phyloP scores from a whole-genome alignment of 345 rosid genomes.

The Mangifera indica region DNA sequence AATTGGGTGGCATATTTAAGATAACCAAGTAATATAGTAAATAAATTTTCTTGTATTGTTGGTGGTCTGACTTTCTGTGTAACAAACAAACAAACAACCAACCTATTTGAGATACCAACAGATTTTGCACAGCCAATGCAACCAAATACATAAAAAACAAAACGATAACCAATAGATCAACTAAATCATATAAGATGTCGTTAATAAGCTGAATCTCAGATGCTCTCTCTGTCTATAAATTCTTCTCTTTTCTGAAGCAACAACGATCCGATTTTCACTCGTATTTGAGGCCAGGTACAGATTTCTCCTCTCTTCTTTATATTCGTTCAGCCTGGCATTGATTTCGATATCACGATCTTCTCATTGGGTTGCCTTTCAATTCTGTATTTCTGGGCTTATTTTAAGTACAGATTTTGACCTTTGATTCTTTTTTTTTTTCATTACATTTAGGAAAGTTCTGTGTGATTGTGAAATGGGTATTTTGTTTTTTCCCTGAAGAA shows the following conservation, averaged over 20 bases:
- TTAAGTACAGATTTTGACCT: neutral
- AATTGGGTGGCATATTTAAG: no score
- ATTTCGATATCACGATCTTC: conserved; percentile 8
- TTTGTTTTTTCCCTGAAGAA: conserved; percentile 5
- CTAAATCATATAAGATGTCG: neutral
- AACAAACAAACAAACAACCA: no score
- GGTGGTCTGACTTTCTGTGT: no score
- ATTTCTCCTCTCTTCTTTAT: neutral
- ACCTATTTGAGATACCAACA: no score
- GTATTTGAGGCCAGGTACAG: conserved; percentile 8
- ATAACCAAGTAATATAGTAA: no score
- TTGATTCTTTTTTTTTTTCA: neutral
- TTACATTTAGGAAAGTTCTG: conserved; percentile 1
- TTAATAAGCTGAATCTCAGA: neutral
- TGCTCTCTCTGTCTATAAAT: neutral
- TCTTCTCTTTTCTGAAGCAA: neutral
- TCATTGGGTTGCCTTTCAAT: conserved; percentile 2
- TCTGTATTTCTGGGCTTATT: neutral
- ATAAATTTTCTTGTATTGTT: no score
- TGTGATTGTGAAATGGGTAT: conserved; percentile 6
- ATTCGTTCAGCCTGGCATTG: neutral
- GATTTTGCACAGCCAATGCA: no score
- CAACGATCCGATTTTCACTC: neutral
- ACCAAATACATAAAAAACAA: neutral
- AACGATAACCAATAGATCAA: neutral